Evolutionary conservation across 805 yeast species (phyloP).

Genomic region (Starmerella roubikii): DNA sequence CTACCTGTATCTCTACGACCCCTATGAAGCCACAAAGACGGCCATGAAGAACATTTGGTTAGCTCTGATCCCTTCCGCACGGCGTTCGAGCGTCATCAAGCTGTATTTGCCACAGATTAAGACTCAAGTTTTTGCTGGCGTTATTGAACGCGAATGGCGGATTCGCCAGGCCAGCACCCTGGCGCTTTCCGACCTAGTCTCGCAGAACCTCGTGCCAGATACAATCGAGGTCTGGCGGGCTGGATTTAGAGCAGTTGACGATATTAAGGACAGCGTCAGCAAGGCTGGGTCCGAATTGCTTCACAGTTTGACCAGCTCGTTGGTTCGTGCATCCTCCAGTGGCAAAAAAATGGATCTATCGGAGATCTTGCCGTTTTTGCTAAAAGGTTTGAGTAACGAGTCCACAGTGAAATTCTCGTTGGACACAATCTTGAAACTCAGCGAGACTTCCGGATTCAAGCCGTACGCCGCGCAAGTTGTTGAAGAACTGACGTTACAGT

Average conservation of each 20-base stretch:
- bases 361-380: slow-evolving; percentile 10
- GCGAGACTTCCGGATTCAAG: slow-evolving; percentile 41
- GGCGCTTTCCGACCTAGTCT: slow-evolving; percentile 58
- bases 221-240: slow-evolving; percentile 60
- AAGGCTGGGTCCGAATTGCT: slow-evolving; percentile 63
- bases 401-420: slow-evolving; percentile 41
- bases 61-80: slow-evolving; percentile 35
- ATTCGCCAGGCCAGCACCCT: slow-evolving; percentile 74
- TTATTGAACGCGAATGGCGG: slow-evolving; percentile 84
- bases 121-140: slow-evolving; percentile 47
- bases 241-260: slow-evolving; percentile 84
- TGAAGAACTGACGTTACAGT: slow-evolving; percentile 51
- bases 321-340: slow-evolving; percentile 4
- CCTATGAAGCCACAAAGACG: slow-evolving; percentile 54
- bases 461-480: slow-evolving; percentile 58
- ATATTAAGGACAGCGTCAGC: slow-evolving; percentile 85
- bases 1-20: slow-evolving; percentile 76
- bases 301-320: slow-evolving; percentile 27
- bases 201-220: slow-evolving; percentile 9
- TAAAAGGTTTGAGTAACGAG: slow-evolving; percentile 6
- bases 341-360: slow-evolving; percentile 1
- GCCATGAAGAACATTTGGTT: slow-evolving; percentile 88
- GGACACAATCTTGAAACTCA: slow-evolving; percentile 57
- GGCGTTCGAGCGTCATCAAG: slow-evolving; percentile 40
- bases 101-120: slow-evolving; percentile 46